These are phyloP conservation scores for Metschnikowia koreensis DNA, from an alignment of 805 yeast species.

Conservation along the genomic window DNA sequence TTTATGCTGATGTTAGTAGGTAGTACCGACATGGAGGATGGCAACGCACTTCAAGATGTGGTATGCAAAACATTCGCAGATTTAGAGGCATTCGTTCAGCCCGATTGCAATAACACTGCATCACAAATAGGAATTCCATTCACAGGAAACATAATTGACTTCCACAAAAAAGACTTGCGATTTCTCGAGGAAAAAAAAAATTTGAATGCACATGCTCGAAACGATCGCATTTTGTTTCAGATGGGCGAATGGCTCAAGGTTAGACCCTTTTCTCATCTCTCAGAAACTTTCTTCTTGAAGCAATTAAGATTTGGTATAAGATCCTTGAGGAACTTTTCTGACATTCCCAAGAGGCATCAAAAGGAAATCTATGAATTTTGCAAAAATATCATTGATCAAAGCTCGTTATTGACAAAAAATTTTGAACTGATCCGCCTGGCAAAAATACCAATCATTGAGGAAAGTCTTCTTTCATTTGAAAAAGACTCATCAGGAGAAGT, in stretches of 20 bases:
- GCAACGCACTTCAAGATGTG: background rate
- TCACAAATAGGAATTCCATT: slow-evolving; percentile 7
- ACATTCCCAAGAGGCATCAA: slow-evolving; percentile 16
- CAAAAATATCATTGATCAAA: slow-evolving; percentile 19
- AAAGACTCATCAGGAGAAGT: background rate
- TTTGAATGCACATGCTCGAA: background rate
- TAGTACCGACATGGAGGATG: slow-evolving; percentile 3
- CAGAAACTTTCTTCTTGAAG: slow-evolving; percentile 20
- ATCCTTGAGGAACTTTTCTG: slow-evolving; percentile 4
- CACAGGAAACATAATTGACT: slow-evolving; percentile 36
- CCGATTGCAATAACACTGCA: background rate
- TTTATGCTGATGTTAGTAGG: slow-evolving; percentile 13
- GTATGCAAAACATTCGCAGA: background rate
- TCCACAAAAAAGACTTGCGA: slow-evolving; percentile 36
- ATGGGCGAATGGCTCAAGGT: slow-evolving; percentile 38
- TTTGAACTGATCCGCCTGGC: slow-evolving; percentile 16
- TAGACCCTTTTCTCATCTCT: slow-evolving; percentile 33
- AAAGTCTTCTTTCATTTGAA: slow-evolving; percentile 1
- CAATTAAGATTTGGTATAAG: slow-evolving; percentile 11
- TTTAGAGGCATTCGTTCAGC: background rate
- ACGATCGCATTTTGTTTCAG: slow-evolving; percentile 22
- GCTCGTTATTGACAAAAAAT: slow-evolving; percentile 22
- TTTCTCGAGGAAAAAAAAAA: slow-evolving; percentile 14
- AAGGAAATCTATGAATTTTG: slow-evolving; percentile 21
- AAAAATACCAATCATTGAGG: slow-evolving; percentile 13